Evolutionary conservation across 2,329 filamentous ascomycete species (phyloP).

Genomic region (Scytalidium lignicola): DNA sequence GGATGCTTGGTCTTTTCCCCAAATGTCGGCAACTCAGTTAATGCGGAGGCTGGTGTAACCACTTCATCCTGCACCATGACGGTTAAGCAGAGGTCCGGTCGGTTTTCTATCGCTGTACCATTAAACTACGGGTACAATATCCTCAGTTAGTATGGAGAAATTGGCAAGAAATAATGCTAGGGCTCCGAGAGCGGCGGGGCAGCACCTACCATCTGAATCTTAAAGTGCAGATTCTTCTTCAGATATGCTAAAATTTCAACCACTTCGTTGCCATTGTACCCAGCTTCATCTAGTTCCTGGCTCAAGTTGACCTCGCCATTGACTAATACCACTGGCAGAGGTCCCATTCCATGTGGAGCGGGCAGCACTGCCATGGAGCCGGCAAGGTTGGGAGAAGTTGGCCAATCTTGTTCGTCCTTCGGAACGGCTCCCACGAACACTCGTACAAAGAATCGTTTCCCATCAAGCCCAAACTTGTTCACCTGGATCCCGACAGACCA

Average conservation of each 20-base stretch:
- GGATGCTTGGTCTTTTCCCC: slow-evolving; percentile 16
- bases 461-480: slow-evolving; percentile 20
- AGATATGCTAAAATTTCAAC: slow-evolving; percentile 12
- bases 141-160: no score
- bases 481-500: slow-evolving; percentile 19
- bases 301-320: slow-evolving; percentile 18
- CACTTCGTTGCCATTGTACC: slow-evolving; percentile 8
- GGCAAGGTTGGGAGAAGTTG: slow-evolving; percentile 4
- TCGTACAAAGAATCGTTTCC: slow-evolving; percentile 16
- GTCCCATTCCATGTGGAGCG: slow-evolving; percentile 6
- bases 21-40: slow-evolving; percentile 18
- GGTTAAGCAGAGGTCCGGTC: background rate
- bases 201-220: slow-evolving; percentile 20
- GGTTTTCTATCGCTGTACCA: background rate
- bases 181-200: no score
- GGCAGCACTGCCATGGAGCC: slow-evolving; percentile 21
- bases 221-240: slow-evolving; percentile 19
- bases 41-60: slow-evolving; percentile 10
- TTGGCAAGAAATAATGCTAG: no score
- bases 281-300: slow-evolving; percentile 6
- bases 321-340: slow-evolving; percentile 9
- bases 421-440: slow-evolving; percentile 20
- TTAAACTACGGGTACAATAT: background rate
- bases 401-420: slow-evolving; percentile 16
- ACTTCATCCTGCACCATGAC: slow-evolving; percentile 9